Evolutionary conservation across 352 stramenopile species (phyloP), one percentile per base, ranked within the genome.

Genomic region (Elongisporangium prolatum): DNA sequence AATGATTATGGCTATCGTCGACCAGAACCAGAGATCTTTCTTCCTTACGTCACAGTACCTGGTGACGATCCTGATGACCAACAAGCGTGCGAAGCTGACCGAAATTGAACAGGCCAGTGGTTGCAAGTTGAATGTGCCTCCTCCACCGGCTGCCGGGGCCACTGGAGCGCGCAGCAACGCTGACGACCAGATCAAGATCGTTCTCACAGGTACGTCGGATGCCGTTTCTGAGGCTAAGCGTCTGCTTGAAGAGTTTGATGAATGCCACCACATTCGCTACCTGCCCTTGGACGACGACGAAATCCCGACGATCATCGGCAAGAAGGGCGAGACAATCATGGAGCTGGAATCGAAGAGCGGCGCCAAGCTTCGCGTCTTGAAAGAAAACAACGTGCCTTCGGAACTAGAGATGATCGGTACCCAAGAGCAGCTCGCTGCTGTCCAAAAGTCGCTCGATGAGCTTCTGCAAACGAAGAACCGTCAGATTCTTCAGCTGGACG

Each of bases 371-470:
- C 74, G 72, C 2, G 80, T 93, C 10, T 38, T 91, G 34, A 72
- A 72, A 21, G 71, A 77, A 44, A 68, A 59, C 2, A 63, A 60
- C 10, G 62, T 72, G 20, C 56, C 67, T 0, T 77, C 75, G 16
- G 84, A 93, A 59, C 60, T 93, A 1, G 78, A 93, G 53, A 88
- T 93, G 70, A 76, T 89, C 16, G 84, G 84, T 28, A 93, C 75
- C 8, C 40, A 82, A 49, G 79, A 88, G 55, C 84, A 93, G 54
- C 66, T 93, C 3, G 69, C 68, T 13, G 61, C 21, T 17, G 79
- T 78, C 2, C 77, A 87, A 57, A 59, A 56, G 24, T 71, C 67
- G 17, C 54, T 93, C 17, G 80, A 91, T 54, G 67, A 65, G 54
- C 72, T 93, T 38, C 61, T 93, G 54, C 79, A 91, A 67, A 91